A percentile compares a stretch with the other conserved stretches of the same genome.
Conservation (phyloP, 2,329 filamentous ascomycete genomes). For the Akanthomyces muscarius region DNA sequence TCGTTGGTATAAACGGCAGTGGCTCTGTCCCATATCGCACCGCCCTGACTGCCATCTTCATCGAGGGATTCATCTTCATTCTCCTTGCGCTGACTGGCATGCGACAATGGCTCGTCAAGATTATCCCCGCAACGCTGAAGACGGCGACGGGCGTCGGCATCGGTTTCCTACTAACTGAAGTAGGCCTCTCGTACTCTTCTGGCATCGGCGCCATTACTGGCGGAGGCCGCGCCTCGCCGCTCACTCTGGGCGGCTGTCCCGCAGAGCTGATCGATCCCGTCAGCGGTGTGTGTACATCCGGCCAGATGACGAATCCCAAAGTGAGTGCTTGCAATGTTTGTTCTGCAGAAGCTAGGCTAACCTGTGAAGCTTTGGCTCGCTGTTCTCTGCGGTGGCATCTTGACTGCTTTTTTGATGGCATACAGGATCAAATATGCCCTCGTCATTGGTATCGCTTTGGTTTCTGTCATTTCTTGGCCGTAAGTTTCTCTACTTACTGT, state of each 20-base stretch:
- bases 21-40: constrained; percentile 55
- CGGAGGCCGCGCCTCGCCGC: constrained; percentile 58
- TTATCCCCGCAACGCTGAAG: constrained; percentile 62
- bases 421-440: constrained; percentile 73
- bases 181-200: constrained; percentile 69
- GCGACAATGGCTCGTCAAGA: constrained; percentile 67
- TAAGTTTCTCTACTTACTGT: constrained; percentile 34
- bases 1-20: constrained; percentile 56
- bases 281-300: constrained; percentile 49
- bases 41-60: constrained; percentile 60
- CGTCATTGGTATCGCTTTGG: constrained; percentile 66
- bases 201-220: constrained; percentile 82
- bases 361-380: constrained; percentile 70
- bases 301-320: constrained; percentile 74
- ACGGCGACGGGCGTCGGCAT: constrained; percentile 63
- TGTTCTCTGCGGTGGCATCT: constrained; percentile 72
- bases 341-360: neutral
- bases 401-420: constrained; percentile 77
- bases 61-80: constrained; percentile 62
- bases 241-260: constrained; percentile 73
- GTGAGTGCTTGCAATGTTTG: constrained; percentile 34
- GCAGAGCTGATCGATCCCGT: constrained; percentile 45
- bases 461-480: constrained; percentile 73
- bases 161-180: constrained; percentile 60
- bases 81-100: constrained; percentile 63